Evolutionary conservation across 345 rosid genomes (phyloP), one percentile per base, ranked within the genome.

Genomic region (Rhodomyrtus tomentosa): DNA sequence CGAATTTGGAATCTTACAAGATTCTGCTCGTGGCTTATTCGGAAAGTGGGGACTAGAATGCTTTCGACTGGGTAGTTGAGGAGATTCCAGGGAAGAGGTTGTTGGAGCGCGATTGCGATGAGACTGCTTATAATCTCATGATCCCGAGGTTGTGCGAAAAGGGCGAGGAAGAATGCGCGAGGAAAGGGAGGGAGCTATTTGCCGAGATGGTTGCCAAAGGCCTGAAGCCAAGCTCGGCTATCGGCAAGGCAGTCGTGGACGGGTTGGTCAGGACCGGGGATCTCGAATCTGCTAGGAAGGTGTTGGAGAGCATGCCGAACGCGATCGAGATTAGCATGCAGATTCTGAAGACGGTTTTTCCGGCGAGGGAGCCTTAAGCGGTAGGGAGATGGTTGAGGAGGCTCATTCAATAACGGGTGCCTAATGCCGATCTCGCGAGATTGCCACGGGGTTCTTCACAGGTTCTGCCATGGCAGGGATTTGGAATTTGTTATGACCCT

Each of bases 241-340:
- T 55, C 55, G 86, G 87, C 45, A 84, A 86, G 49, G 52, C 85
- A 16, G 58, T 89, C 4, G 83, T 86, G 25, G 84, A 86, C 74
- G n/a, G n/a, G n/a, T n/a, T n/a, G n/a, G n/a, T n/a, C n/a, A 86
- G 89, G 24, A 68, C 84, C 3, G 87, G 87, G 4, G 89, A 89
- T 84, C 80, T 86, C 9, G 89, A 84, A 29, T 89, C 89, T 1
- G 91, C n/a, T n/a, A n/a, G n/a, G n/a, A n/a, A n/a, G n/a, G n/a
- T n/a, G n/a, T n/a, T n/a, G n/a, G n/a, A n/a, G n/a, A n/a, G n/a
- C n/a, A n/a, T n/a, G n/a, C n/a, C n/a, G n/a, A n/a, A n/a, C n/a
- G n/a, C n/a, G n/a, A n/a, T n/a, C n/a, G n/a, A n/a, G n/a, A n/a
- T n/a, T n/a, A n/a, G n/a, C n/a, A n/a, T n/a, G n/a, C n/a, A n/a